Evolutionary conservation across 192 early-diverging fungal species (phyloP).

Genomic region (Rhizophagus clarus): DNA sequence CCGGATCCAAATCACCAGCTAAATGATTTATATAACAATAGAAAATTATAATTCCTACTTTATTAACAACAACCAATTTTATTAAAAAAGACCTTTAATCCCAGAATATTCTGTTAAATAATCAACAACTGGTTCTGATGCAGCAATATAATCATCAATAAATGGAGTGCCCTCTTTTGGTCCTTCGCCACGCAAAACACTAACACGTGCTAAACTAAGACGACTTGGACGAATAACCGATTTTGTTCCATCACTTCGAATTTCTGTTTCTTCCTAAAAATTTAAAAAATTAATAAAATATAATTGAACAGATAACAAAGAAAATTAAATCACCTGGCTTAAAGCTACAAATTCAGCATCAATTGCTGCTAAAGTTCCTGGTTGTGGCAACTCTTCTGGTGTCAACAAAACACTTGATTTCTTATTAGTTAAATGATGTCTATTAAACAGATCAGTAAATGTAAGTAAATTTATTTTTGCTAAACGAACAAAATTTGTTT

Average conservation of each 20-base stretch:
- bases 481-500: neutral
- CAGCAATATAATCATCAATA: conserved; percentile 95
- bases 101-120: conserved; percentile 95
- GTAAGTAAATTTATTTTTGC: neutral
- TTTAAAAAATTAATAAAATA: too few species aligned
- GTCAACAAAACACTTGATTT: conserved; percentile 53
- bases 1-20: conserved; percentile 83
- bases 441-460: neutral
- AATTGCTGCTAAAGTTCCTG: conserved; percentile 76
- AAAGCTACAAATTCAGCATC: conserved; percentile 97
- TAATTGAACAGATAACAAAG: too few species aligned
- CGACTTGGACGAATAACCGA: conserved; percentile 79
- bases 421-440: neutral
- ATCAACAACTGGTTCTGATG: conserved; percentile 84
- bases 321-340: conserved; percentile 44
- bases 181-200: conserved; percentile 81
- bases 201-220: conserved; percentile 86
- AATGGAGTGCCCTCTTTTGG: conserved; percentile 77
- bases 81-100: conserved; percentile 64
- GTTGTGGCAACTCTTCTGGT: conserved; percentile 63
- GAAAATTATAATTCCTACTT: neutral
- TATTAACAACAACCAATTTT: conserved; percentile 20
- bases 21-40: neutral
- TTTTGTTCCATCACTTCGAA: conserved; percentile 90
- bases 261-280: conserved; percentile 78